phyloP scores from a whole-genome alignment of 2,329 filamentous ascomycete species.

The Lecanosticta acicola region DNA sequence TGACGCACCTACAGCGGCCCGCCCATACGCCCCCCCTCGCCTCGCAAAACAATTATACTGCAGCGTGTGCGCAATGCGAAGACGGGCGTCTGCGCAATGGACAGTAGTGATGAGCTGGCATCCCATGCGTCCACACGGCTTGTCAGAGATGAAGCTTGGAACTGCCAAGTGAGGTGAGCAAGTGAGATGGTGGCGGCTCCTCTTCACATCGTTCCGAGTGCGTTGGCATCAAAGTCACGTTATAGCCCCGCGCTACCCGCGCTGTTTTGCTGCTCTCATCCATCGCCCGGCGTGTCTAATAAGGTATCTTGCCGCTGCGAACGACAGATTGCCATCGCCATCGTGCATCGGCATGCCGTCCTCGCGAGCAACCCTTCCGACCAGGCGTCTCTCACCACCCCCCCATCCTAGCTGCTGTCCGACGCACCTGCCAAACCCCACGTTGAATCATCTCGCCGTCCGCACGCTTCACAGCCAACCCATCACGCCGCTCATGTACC shows the following conservation, averaged over 20 bases:
- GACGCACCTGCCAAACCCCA: conserved; percentile 9
- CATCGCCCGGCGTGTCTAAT: no score
- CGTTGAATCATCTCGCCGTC: conserved; percentile 2
- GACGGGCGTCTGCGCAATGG: background rate
- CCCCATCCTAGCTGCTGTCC: background rate
- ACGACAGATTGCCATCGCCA: background rate
- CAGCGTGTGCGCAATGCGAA: no score
- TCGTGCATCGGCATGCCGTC: background rate
- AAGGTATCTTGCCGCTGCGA: conserved; percentile 1
- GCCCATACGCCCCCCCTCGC: background rate
- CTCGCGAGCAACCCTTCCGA: background rate
- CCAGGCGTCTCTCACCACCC: background rate
- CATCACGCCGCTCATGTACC: background rate
- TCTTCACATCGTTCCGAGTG: background rate
- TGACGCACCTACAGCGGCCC: background rate
- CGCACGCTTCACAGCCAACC: conserved; percentile 7
- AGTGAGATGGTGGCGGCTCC: background rate
- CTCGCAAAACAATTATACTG: background rate
- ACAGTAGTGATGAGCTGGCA: conserved; percentile 20
- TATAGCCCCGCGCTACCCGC: conserved; percentile 2
- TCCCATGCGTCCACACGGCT: conserved; percentile 4
- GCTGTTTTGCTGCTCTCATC: background rate
- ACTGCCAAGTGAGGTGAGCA: conserved; percentile 4
- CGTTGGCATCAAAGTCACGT: conserved; percentile 3
- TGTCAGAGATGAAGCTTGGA: conserved; percentile 1